phyloP scores from a whole-genome alignment of 2,329 filamentous ascomycete species.

The Microcyclospora pomicola region DNA sequence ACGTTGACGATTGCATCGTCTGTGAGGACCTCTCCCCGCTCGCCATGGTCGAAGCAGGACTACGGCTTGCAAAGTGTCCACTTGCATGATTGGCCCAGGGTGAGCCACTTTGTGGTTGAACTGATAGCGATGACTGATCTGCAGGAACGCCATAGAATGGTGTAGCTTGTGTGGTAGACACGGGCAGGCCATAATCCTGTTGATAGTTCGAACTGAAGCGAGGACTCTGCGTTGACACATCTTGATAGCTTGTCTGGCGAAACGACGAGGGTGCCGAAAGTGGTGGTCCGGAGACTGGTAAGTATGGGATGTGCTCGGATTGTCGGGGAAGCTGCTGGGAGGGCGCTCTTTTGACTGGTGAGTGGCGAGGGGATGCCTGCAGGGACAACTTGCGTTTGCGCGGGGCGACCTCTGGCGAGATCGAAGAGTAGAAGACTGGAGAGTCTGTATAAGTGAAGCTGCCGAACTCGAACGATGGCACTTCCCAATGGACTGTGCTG shows the following conservation, averaged over 20 bases:
- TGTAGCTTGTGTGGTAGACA: conserved; percentile 5
- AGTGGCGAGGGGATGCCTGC: conserved; percentile 34
- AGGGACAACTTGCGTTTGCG: conserved; percentile 45
- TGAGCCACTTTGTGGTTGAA: conserved; percentile 9
- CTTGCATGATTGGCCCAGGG: conserved; percentile 19
- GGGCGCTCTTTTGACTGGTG: conserved; percentile 31
- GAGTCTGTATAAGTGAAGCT: conserved; percentile 42
- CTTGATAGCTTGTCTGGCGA: conserved; percentile 23
- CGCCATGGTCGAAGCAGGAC: conserved; percentile 11
- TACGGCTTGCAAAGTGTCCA: conserved; percentile 11
- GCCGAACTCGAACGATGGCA: conserved; percentile 42
- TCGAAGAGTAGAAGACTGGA: conserved; percentile 14
- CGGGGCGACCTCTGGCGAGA: conserved; percentile 20
- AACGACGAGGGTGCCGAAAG: conserved; percentile 26
- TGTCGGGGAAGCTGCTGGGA: conserved; percentile 24
- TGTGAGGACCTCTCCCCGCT: conserved; percentile 13
- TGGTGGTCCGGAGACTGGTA: conserved; percentile 16
- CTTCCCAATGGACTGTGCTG: conserved; percentile 16
- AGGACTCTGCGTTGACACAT: conserved; percentile 23
- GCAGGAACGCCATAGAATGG: conserved; percentile 11
- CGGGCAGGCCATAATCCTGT: conserved; percentile 14
- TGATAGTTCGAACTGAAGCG: conserved; percentile 25
- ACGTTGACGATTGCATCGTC: conserved; percentile 32
- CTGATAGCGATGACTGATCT: conserved; percentile 16
- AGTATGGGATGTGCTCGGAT: conserved; percentile 20